Conservation (phyloP, 306 rosid genomes). For the Castanospermum australe region DNA sequence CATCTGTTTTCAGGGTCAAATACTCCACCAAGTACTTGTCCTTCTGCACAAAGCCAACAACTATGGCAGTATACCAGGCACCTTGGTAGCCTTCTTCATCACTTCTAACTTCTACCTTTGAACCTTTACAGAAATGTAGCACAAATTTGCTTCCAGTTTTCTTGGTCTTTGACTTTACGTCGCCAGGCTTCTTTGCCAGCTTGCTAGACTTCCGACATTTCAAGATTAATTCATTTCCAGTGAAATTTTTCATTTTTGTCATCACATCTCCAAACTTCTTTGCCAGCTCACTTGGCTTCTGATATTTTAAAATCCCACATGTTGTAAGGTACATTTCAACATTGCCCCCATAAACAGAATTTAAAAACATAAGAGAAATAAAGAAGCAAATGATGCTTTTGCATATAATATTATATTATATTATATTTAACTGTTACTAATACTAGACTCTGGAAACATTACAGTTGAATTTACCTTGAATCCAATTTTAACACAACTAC, state of each 20-base stretch:
- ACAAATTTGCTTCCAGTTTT: background rate
- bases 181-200: background rate
- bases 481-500: background rate
- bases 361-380: background rate
- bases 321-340: background rate
- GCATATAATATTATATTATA: background rate
- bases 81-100: slow-evolving; percentile 48
- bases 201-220: slow-evolving; percentile 17
- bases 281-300: slow-evolving; percentile 23
- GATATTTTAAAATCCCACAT: slow-evolving; percentile 10
- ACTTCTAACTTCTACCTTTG: slow-evolving; percentile 40
- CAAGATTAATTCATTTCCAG: slow-evolving; percentile 16
- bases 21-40: slow-evolving; percentile 46
- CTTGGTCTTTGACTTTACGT: background rate
- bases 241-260: slow-evolving; percentile 10
- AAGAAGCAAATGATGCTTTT: background rate
- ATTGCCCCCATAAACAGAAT: background rate
- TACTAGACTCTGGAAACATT: background rate
- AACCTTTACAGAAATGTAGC: slow-evolving; percentile 16
- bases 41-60: slow-evolving; percentile 17
- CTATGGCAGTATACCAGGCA: slow-evolving; percentile 39
- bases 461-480: background rate
- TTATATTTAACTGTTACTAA: background rate
- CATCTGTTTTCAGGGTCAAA: slow-evolving; percentile 42
- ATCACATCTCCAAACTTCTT: slow-evolving; percentile 18